Base-by-base conservation (phyloP, 139 green algal genomes). In the Raphidocelis subcapitata region DNA sequence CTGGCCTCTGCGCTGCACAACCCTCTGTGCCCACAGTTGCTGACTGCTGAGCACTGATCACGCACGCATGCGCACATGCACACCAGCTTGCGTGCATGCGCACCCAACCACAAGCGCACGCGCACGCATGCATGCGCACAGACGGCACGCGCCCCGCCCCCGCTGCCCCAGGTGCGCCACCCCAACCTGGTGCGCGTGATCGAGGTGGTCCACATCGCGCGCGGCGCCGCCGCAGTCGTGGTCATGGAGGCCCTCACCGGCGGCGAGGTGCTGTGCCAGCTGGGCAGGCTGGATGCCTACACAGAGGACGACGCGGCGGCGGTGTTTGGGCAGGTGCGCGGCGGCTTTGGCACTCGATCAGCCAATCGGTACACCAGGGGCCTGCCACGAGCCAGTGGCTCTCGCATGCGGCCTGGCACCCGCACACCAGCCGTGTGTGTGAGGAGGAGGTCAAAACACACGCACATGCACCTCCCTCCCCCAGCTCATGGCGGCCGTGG, bases 221-320 rank as follows among this genome's bases (percentile, higher is more conserved):
- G 72, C 56, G 20, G 67, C 28, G 21, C 55, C 20, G 16, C 56
- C 1, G 46, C 68, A 71, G 78, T 87, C 23, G 73, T 87, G 74
- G 68, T 85, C 15, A 47, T 87, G 26, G 82, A 87, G 68, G 77
- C 77, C 44, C 72, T 87, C 16, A 59, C 65, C 8, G 82, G 82
- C 36, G 82, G 82, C 21, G 78, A 82, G 54, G 55, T 87, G 79
- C 72, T 87, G 37, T 60, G 81, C 24, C 82, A 83, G 55, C 80
- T 87, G 69, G 67, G 81, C 4, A 37, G n/a, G 4, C 68, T 85
- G 46, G 71, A 83, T 1, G 68, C 82, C 29, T 85, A 85, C 52
- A 72, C 65, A 47, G 82, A 87, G 63, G 67, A 26, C 3, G 46
- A 80, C 33, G 82, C 79, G 23, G 75, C 72, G 1, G 24, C 65